Evolutionary conservation across 1,284 basidiomycete genomes (phyloP).

Genomic region (Pseudozyma thailandica): DNA sequence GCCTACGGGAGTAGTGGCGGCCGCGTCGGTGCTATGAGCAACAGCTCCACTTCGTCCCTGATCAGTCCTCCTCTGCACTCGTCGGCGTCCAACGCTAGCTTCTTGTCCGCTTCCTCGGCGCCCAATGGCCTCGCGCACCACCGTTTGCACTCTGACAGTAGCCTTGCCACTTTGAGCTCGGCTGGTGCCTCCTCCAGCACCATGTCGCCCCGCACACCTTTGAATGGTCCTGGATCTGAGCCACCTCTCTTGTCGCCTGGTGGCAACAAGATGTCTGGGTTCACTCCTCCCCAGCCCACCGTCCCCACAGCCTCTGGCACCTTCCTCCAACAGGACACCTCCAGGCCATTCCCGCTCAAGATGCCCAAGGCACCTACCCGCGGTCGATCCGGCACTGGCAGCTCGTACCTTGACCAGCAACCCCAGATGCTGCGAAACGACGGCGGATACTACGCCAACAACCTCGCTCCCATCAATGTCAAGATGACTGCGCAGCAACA

Average conservation of each 20-base stretch:
- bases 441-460: constrained; percentile 22
- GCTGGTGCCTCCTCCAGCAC: constrained; percentile 25
- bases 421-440: not conserved
- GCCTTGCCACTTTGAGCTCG: constrained; percentile 34
- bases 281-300: constrained; percentile 39
- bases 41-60: constrained; percentile 27
- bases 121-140: constrained; percentile 41
- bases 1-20: constrained; percentile 25
- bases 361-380: constrained; percentile 43
- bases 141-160: constrained; percentile 50
- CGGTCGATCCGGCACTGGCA: constrained; percentile 31
- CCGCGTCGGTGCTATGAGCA: constrained; percentile 14
- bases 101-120: constrained; percentile 33
- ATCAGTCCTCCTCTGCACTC: constrained; percentile 45
- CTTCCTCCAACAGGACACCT: constrained; percentile 35
- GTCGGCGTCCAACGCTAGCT: constrained; percentile 26
- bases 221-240: constrained; percentile 38
- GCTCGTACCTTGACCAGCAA: constrained; percentile 35
- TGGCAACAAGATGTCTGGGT: constrained; percentile 30
- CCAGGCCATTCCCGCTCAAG: constrained; percentile 45
- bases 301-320: constrained; percentile 27
- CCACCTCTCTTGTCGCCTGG: constrained; percentile 37
- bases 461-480: constrained; percentile 32
- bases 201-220: constrained; percentile 50
- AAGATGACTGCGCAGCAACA: constrained; percentile 15